phyloP scores from a whole-genome alignment of 73 alveolate genomes.

The Paramecium sonneborni region DNA sequence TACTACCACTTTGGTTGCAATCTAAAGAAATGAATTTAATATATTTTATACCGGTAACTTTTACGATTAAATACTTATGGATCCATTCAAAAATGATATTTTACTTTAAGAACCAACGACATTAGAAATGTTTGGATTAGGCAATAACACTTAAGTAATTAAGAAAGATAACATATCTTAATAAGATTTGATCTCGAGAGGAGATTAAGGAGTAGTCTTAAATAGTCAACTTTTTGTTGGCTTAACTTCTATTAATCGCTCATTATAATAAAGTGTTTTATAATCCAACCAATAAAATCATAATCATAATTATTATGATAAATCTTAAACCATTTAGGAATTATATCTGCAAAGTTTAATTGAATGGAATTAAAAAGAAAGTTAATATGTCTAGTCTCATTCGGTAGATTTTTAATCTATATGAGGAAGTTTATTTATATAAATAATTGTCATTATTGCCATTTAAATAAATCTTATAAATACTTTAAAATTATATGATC shows the following conservation, averaged over 20 bases:
- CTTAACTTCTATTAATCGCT: neutral
- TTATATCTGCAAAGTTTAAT: too few species aligned
- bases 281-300: too few species aligned
- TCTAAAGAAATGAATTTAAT: slow-evolving; percentile 2
- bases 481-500: too few species aligned
- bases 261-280: neutral
- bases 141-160: neutral
- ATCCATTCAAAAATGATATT: slow-evolving; percentile 44
- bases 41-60: neutral
- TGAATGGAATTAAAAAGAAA: too few species aligned
- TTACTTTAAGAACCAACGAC: neutral
- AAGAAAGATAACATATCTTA: neutral
- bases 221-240: neutral
- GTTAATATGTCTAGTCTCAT: too few species aligned
- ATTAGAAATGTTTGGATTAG: slow-evolving; percentile 18
- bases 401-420: too few species aligned
- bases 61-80: neutral
- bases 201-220: neutral
- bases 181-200: neutral
- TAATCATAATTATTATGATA: too few species aligned
- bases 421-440: too few species aligned
- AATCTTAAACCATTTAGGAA: too few species aligned
- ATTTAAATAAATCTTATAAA: too few species aligned
- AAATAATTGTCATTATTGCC: too few species aligned
- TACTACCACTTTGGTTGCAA: neutral